These are phyloP conservation scores for Pisolithus thermaeus DNA, from an alignment of 1,284 basidiomycete genomes.

Conservation along the genomic window DNA sequence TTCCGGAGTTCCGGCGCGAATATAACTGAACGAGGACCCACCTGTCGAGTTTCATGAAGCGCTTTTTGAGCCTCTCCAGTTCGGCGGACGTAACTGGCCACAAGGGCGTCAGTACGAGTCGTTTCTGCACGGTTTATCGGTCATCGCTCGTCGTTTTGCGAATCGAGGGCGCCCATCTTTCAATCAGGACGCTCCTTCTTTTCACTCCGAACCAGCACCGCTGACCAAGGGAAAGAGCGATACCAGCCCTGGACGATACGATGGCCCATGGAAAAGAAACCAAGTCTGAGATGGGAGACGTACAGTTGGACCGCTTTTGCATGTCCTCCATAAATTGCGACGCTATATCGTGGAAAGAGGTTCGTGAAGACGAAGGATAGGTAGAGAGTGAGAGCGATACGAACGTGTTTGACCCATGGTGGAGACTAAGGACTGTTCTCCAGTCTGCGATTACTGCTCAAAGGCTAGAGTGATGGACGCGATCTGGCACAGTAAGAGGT, in stretches of 20 bases:
- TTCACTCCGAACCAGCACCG: not conserved
- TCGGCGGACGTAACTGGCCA: slow-evolving; percentile 82
- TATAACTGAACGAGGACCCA: slow-evolving; percentile 17
- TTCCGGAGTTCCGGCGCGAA: too few species aligned
- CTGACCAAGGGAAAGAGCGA: slow-evolving; percentile 3
- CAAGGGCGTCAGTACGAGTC: not conserved
- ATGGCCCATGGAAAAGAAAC: not conserved
- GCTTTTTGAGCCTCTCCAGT: slow-evolving; percentile 92
- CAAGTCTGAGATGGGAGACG: slow-evolving; percentile 26
- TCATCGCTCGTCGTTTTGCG: not conserved
- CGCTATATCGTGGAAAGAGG: slow-evolving; percentile 37
- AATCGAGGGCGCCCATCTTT: not conserved
- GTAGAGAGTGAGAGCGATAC: not conserved
- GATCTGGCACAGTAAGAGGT: not conserved
- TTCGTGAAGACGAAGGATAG: not conserved
- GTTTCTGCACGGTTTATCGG: not conserved
- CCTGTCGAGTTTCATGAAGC: slow-evolving; percentile 99
- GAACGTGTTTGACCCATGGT: slow-evolving; percentile 75
- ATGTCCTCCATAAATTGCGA: slow-evolving; percentile 94
- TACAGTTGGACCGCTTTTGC: slow-evolving; percentile 89
- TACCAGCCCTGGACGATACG: slow-evolving; percentile 2
- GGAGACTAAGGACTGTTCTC: slow-evolving; percentile 7
- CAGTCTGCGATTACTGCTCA: too few species aligned
- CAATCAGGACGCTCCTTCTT: not conserved
- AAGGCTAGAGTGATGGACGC: not conserved